phyloP scores from a whole-genome alignment of 163 green algal genomes.

The Chloroidium sp. region DNA sequence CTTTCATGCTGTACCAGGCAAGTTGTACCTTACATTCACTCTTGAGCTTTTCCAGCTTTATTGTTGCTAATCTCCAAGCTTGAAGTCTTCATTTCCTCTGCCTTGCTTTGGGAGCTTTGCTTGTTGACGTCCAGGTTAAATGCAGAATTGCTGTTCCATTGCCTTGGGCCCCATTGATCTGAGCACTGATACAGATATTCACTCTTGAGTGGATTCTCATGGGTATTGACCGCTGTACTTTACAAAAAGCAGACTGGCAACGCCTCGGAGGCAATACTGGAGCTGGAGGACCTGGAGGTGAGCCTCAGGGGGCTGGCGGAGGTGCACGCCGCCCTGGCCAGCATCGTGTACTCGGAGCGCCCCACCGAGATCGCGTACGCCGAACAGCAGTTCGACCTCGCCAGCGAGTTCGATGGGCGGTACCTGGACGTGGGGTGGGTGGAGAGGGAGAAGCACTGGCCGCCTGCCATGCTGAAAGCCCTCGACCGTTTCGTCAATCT shows the following conservation, averaged over 20 bases:
- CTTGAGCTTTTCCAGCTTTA: no score
- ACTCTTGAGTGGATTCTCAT: no score
- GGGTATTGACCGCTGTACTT: no score
- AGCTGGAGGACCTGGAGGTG: constrained; percentile 47
- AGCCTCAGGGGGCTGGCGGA: constrained; percentile 26
- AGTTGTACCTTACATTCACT: no score
- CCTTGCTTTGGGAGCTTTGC: no score
- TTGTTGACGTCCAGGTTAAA: no score
- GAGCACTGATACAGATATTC: no score
- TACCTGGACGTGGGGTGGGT: constrained; percentile 49
- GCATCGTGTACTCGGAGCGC: constrained; percentile 50
- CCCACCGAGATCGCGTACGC: constrained; percentile 34
- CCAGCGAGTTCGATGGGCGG: constrained; percentile 52
- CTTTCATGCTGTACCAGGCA: constrained; percentile 43
- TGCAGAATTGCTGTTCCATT: no score
- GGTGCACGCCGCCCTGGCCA: constrained; percentile 53
- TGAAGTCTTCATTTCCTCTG: no score
- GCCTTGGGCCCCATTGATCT: no score
- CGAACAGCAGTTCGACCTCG: constrained; percentile 56
- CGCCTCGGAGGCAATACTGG: constrained; percentile 14
- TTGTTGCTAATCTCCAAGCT: no score
- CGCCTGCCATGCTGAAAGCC: constrained; percentile 38
- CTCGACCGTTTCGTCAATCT: constrained; percentile 55
- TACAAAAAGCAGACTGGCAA: constrained; percentile 18
- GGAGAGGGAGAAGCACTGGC: constrained; percentile 45